Evolutionary conservation across 768 basidiomycete genomes (phyloP).

Genomic region (Psilocybe azurescens): DNA sequence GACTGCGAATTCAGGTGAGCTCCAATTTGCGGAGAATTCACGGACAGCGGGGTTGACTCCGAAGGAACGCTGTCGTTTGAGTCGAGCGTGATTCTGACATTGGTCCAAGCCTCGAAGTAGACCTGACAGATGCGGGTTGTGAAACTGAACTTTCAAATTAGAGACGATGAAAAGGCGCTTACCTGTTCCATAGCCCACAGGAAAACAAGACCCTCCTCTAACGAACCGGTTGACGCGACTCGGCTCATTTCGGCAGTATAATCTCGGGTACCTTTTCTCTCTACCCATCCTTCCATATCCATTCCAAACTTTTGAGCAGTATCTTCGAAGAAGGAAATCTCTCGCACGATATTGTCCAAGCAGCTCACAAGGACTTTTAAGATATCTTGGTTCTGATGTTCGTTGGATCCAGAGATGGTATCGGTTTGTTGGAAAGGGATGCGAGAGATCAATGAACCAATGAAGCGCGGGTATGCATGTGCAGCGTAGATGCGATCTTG

Average conservation of each 20-base stretch:
- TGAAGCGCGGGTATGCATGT: slow-evolving; percentile 75
- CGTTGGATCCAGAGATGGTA: slow-evolving; percentile 34
- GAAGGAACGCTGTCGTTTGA: no score
- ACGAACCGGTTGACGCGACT: slow-evolving; percentile 44
- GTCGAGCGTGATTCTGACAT: no score
- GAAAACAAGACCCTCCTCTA: slow-evolving; percentile 72
- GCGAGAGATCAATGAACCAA: slow-evolving; percentile 65
- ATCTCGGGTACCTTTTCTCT: slow-evolving; percentile 65
- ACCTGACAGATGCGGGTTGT: slow-evolving; percentile 42
- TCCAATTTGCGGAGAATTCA: no score
- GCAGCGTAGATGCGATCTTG: slow-evolving; percentile 80
- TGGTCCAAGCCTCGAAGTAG: slow-evolving; percentile 72
- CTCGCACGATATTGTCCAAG: slow-evolving; percentile 61
- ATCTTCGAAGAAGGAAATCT: slow-evolving; percentile 64
- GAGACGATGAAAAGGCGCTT: background rate
- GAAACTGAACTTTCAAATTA: background rate
- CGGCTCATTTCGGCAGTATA: slow-evolving; percentile 77
- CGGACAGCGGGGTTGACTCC: no score
- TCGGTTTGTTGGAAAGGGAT: slow-evolving; percentile 54
- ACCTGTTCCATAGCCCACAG: slow-evolving; percentile 86
- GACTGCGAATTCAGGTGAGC: no score
- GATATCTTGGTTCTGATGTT: slow-evolving; percentile 42
- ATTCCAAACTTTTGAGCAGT: slow-evolving; percentile 51
- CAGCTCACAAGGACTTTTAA: slow-evolving; percentile 56
- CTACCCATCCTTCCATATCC: slow-evolving; percentile 51